Evolutionary conservation across 768 basidiomycete genomes (phyloP).

Genomic region (Hortiboletus flavorubellus): DNA sequence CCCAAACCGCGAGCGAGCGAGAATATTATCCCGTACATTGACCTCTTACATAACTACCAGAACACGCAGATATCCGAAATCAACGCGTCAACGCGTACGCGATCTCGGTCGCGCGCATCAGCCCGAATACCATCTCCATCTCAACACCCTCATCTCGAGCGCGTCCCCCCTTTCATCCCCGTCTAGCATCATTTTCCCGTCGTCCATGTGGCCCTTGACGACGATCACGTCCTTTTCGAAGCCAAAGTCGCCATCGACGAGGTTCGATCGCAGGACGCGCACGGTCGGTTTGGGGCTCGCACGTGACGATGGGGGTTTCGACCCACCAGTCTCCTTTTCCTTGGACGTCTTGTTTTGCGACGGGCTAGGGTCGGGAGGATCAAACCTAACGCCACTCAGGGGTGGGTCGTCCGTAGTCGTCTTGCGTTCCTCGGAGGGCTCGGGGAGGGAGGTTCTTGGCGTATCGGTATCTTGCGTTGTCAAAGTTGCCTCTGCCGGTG

Average conservation of each 20-base stretch:
- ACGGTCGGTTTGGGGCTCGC: background rate
- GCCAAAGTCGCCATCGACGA: conserved; percentile 19
- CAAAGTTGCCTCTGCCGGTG: background rate
- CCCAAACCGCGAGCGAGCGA: background rate
- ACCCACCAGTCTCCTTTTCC: background rate
- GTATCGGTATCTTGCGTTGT: conserved; percentile 10
- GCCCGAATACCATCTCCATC: conserved; percentile 25
- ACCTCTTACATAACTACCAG: conserved; percentile 9
- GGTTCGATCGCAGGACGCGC: conserved; percentile 16
- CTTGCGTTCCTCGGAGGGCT: background rate
- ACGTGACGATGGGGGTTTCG: background rate
- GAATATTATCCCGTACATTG: conserved; percentile 11
- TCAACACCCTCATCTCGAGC: conserved; percentile 25
- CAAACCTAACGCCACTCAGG: background rate
- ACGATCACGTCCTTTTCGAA: conserved; percentile 22
- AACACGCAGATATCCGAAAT: conserved; percentile 15
- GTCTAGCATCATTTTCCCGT: conserved; percentile 15
- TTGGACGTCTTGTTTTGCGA: background rate
- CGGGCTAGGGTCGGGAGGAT: background rate
- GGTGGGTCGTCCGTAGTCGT: background rate
- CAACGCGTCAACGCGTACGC: background rate
- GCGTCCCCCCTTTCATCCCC: background rate
- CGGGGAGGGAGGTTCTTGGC: background rate
- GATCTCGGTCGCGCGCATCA: conserved; percentile 2
- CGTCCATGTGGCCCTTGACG: conserved; percentile 10